Base-by-base conservation (phyloP, 805 yeast species). In the Lipomyces yamanashiensis region DNA sequence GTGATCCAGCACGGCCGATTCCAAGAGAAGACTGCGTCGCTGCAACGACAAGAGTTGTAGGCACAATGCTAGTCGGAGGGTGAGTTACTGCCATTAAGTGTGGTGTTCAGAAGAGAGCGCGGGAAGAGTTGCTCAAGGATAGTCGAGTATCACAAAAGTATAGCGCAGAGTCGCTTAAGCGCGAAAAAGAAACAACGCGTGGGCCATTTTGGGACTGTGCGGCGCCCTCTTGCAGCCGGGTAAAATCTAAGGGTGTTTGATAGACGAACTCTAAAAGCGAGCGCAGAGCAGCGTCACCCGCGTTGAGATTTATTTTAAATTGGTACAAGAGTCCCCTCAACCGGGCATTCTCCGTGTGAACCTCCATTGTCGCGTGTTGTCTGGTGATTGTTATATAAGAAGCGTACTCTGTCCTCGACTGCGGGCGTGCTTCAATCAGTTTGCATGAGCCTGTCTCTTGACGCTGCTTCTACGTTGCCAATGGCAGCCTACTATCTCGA, bases 1-100 rank as follows among this genome's bases (percentile, higher is more conserved):
- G 78, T 58, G 81, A 76, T 1, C 96, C 96, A 59, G 87, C 83
- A 72, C 77, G 80, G 0, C 99, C 99, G 51, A 95, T 95, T 0
- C 98, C 98, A 69, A 85, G 79, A 1, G 80, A 81, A 0, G 98
- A 96, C 66, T 85, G 74, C 43, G 95, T 76, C 0, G 96, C 62
- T 0, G 99, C 99, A 36, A 95, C 96, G 7, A 95, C 84, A 43
- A 90, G 78, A 3, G 89, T 80, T 8, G 87, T 49, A 17, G 61
- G 50, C 54, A 51, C 63, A 59, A 37, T 21, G 43, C 17, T 13
- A 17, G 60, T 56, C 7, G 59, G 39, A 9, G 54, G 17, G 37
- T 33, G 39, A 7, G 55, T 19, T n/a, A 39, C 36, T 9, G 55
- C 45, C 55, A 52, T 52, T 1, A n/a, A 6, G n/a, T n/a, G 34